Conservation (phyloP, 768 basidiomycete genomes). For the Rubroboletus satanas region DNA sequence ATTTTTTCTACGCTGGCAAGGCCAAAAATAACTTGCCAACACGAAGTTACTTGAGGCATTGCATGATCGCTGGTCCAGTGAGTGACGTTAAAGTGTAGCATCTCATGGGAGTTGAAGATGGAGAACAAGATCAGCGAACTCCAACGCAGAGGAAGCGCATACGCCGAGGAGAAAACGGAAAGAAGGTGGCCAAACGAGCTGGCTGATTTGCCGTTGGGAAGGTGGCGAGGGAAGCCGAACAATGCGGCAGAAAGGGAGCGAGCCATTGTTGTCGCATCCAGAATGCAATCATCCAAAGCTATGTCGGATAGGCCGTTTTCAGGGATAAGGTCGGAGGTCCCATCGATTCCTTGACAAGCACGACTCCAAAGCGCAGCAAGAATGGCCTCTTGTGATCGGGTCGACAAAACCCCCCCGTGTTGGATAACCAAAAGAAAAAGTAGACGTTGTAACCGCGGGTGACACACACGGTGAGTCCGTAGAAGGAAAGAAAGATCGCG, state of each 20-base stretch:
- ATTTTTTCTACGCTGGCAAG: slow-evolving; percentile 38
- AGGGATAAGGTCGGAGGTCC: neutral
- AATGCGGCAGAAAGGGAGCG: slow-evolving; percentile 12
- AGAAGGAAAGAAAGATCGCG: slow-evolving; percentile 35
- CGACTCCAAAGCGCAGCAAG: slow-evolving; percentile 37
- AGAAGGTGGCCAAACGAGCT: slow-evolving; percentile 3
- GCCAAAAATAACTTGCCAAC: slow-evolving; percentile 43
- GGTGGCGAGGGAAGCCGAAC: neutral
- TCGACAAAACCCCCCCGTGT: slow-evolving; percentile 23
- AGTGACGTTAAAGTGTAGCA: neutral
- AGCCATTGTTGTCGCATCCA: slow-evolving; percentile 13
- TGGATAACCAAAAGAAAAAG: slow-evolving; percentile 39
- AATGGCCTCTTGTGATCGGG: slow-evolving; percentile 31
- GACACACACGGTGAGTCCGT: slow-evolving; percentile 30
- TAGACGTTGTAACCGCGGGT: slow-evolving; percentile 36
- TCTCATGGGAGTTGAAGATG: slow-evolving; percentile 19
- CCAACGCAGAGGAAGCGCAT: slow-evolving; percentile 39
- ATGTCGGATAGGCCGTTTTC: neutral
- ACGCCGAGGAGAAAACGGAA: slow-evolving; percentile 28
- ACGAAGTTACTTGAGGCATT: slow-evolving; percentile 4
- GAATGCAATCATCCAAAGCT: neutral
- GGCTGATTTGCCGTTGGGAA: neutral
- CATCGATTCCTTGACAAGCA: slow-evolving; percentile 6
- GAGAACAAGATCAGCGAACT: slow-evolving; percentile 39
- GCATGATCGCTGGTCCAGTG: neutral